Evolutionary conservation across 495 filamentous ascomycete genomes (phyloP).

Genomic region (Penicillium tannophilum): DNA sequence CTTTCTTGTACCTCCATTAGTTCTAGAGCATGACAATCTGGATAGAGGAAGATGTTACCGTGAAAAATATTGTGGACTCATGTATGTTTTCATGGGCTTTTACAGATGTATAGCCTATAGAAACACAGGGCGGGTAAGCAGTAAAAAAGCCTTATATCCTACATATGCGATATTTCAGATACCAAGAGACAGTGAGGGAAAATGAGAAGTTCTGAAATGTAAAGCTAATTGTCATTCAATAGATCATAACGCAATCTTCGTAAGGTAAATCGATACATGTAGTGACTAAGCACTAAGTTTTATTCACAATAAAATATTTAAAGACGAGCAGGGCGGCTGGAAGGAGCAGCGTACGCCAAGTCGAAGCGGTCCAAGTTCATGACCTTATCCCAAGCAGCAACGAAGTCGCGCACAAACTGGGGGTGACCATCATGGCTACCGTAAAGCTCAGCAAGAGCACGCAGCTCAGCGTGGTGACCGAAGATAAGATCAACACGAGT

Average conservation of each 20-base stretch:
- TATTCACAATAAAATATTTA: constrained; percentile 12
- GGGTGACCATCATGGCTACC: constrained; percentile 53
- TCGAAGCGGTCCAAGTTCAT: constrained; percentile 72
- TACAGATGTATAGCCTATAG: too few species aligned
- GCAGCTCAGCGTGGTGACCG: constrained; percentile 70
- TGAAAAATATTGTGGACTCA: too few species aligned
- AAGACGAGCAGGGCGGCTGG: constrained; percentile 29
- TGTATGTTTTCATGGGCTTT: too few species aligned
- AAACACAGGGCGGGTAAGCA: too few species aligned
- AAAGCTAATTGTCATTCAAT: constrained; percentile 4
- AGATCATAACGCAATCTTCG: constrained; percentile 2
- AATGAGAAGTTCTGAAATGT: too few species aligned
- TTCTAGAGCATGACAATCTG: too few species aligned
- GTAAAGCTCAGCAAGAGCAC: constrained; percentile 69
- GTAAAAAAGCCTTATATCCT: too few species aligned
- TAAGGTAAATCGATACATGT: constrained; percentile 4
- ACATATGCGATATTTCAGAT: too few species aligned
- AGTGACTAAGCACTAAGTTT: neutral
- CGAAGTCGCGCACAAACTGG: constrained; percentile 70
- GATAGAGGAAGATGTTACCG: too few species aligned
- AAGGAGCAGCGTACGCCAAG: constrained; percentile 28
- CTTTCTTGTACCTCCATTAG: too few species aligned
- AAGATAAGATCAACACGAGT: constrained; percentile 71
- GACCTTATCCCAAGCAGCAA: constrained; percentile 70
- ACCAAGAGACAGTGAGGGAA: too few species aligned